A percentile compares a stretch with the other conserved stretches of the same genome.
Conservation (phyloP, 2,329 filamentous ascomycete species). For the Hypomyces rosellus region DNA sequence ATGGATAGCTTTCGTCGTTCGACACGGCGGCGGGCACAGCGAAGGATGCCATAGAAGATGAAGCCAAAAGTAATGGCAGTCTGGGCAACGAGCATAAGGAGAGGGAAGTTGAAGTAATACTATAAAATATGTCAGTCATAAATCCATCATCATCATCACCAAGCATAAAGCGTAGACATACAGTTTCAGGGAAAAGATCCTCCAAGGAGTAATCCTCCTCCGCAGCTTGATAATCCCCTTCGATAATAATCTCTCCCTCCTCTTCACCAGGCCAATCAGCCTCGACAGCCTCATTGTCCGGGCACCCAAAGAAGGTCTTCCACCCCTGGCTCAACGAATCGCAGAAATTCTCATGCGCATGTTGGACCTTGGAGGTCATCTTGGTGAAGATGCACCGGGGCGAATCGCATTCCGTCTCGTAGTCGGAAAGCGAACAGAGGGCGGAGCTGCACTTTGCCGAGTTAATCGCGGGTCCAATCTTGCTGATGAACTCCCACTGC, state of each 20-base stretch:
- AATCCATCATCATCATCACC: background rate
- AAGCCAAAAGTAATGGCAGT: slow-evolving; percentile 10
- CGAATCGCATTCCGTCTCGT: no score
- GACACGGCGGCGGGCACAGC: slow-evolving; percentile 5
- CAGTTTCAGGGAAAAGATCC: no score
- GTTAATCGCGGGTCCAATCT: background rate
- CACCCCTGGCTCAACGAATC: slow-evolving; percentile 9
- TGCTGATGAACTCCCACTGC: slow-evolving; percentile 3
- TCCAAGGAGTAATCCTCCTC: no score
- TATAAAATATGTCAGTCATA: background rate
- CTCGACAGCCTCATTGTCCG: background rate
- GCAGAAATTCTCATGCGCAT: slow-evolving; percentile 3
- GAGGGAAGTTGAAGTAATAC: slow-evolving; percentile 3
- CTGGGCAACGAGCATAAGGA: slow-evolving; percentile 3
- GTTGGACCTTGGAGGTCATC: background rate
- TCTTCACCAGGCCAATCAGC: background rate
- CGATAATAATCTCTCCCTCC: background rate
- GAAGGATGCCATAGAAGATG: slow-evolving; percentile 4
- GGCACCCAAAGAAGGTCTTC: slow-evolving; percentile 4
- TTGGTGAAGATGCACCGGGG: no score
- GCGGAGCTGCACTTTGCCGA: no score
- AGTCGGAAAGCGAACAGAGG: no score
- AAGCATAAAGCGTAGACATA: no score
- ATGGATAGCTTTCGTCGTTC: background rate
- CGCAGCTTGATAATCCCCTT: background rate